Base-by-base conservation (phyloP, 2,329 filamentous ascomycete species). In the Clonostachys rosea region DNA sequence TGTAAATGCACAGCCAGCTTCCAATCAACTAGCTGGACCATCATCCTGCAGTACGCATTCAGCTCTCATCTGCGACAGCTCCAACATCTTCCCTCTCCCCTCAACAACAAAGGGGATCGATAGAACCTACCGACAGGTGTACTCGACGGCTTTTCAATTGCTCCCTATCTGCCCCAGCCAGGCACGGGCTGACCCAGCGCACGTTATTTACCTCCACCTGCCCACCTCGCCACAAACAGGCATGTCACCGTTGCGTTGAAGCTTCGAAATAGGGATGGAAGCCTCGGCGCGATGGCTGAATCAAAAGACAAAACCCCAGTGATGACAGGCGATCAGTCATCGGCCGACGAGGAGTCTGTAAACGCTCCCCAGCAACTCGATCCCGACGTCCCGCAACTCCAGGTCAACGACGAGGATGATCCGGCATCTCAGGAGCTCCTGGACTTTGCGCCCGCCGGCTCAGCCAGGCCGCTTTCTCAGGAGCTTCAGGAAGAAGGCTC, bases 261-360 rank as follows among this genome's bases (percentile, higher is more conserved):
- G 44, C 44, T 46, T 35, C 43, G 37, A 36, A 35, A 49, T 59
- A 58, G 65, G 67, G 60, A 69, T 70, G 67, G 67, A 67, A 63
- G 50, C 50, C 59, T 45, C 54, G 61, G 64, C 60, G 69, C 59
- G 65, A 78, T 79, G 76, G 64, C 68, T 59, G 71, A 77, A 58
- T 57, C 68, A 61, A 62, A 71, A 65, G 71, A 77, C 55, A 62
- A 67, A 54, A 63, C 69, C 60, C 64, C 66, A 40, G 52, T 62
- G 41, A 65, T 20, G 37, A 40, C 42, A 40, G 40, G 43, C 30
- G 43, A 50, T 41, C 47, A 45, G 13, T 45, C 39, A 24, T 16
- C 36, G 48, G 34, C 24, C 41, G 24, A 44, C n/a, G 47, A 59
- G 33, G 53, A 54, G 16, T 52, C 52, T 20, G 42, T 35, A n/a